phyloP scores from a whole-genome alignment of 2,329 filamentous ascomycete genomes.

The Colletotrichum sublineola region DNA sequence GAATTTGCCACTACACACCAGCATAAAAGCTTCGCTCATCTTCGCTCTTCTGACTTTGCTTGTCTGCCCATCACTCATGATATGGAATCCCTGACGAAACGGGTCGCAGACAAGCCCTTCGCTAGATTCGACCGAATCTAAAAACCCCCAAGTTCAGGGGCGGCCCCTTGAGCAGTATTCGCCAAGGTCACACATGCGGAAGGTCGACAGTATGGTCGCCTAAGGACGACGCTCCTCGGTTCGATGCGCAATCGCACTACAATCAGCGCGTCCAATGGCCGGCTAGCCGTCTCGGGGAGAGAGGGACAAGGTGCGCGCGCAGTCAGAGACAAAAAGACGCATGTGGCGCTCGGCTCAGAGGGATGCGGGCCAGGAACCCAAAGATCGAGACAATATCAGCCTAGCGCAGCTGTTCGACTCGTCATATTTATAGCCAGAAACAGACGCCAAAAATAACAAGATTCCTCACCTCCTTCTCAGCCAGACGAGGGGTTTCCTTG shows the following conservation, averaged over 20 bases:
- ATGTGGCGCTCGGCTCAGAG: constrained; percentile 14
- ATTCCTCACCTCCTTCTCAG: not conserved
- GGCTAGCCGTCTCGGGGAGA: no score
- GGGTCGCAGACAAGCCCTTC: constrained; percentile 1
- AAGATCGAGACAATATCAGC: not conserved
- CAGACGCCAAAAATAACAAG: not conserved
- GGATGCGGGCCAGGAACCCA: not conserved
- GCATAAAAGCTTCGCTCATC: not conserved
- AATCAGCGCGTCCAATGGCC: not conserved
- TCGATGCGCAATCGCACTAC: not conserved
- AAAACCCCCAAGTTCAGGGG: not conserved
- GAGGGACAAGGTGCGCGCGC: not conserved
- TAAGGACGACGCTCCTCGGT: not conserved
- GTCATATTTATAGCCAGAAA: constrained; percentile 3
- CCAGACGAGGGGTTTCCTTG: not conserved
- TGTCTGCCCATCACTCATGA: not conserved
- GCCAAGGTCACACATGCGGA: constrained; percentile 8
- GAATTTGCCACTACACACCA: not conserved
- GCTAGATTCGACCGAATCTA: no score
- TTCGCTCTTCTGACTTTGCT: not conserved
- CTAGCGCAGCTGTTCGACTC: not conserved
- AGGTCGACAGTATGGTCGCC: not conserved
- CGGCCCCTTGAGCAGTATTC: not conserved
- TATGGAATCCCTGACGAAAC: not conserved
- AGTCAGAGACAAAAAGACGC: constrained; percentile 6